Conservation (phyloP, 2,329 filamentous ascomycete genomes). For the Leptographium radiaticola region DNA sequence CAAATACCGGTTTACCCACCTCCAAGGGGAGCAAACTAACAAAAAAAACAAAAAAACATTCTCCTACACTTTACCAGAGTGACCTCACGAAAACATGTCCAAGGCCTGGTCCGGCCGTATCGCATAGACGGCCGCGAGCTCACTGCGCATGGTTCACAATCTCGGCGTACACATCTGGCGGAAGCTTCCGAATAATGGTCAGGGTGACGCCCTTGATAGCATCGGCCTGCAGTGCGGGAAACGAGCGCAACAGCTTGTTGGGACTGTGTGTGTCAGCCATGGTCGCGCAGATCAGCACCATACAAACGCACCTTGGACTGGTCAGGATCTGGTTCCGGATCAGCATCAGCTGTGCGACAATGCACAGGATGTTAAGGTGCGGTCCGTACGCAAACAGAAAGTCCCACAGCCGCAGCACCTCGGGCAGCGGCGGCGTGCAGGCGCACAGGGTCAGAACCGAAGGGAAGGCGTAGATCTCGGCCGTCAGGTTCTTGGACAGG, state of each 20-base stretch:
- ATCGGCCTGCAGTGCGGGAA: slow-evolving; percentile 72
- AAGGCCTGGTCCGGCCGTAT: too few species aligned
- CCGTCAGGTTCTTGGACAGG: slow-evolving; percentile 73
- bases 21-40: too few species aligned
- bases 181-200: slow-evolving; percentile 78
- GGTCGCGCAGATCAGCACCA: neutral
- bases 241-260: slow-evolving; percentile 79
- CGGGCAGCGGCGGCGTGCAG: slow-evolving; percentile 86
- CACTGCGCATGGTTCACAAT: slow-evolving; percentile 77
- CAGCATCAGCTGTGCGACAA: slow-evolving; percentile 85
- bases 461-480: slow-evolving; percentile 92
- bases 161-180: slow-evolving; percentile 78
- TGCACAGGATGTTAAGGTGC: slow-evolving; percentile 90
- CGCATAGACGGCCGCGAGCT: too few species aligned
- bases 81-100: too few species aligned
- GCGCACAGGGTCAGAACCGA: slow-evolving; percentile 90
- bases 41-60: too few species aligned
- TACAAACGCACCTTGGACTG: slow-evolving; percentile 56
- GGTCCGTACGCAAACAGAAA: slow-evolving; percentile 93
- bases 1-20: too few species aligned
- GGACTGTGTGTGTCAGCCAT: slow-evolving; percentile 42
- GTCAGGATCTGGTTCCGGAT: slow-evolving; percentile 74
- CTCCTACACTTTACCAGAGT: too few species aligned
- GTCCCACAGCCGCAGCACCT: slow-evolving; percentile 90
- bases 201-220: slow-evolving; percentile 77